A percentile compares a stretch with the other conserved stretches of the same genome.
These are phyloP conservation scores for Apiospora pterosperma DNA, from an alignment of 2,329 filamentous ascomycete species.

Conservation along the genomic window DNA sequence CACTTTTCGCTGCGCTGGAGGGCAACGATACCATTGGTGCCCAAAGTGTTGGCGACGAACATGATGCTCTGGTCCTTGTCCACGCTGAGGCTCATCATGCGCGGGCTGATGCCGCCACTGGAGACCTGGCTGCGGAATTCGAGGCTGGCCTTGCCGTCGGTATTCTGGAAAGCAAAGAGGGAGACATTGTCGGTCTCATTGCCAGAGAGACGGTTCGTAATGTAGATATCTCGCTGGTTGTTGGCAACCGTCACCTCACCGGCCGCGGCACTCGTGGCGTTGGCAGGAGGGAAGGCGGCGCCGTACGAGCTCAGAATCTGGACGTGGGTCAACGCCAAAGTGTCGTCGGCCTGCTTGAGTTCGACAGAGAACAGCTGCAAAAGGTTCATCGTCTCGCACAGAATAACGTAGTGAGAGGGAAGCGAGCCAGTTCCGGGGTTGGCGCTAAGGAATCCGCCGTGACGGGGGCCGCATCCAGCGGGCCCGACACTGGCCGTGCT, in stretches of 20 bases:
- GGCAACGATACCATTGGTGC: conserved; percentile 36
- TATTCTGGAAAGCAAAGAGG: conserved; percentile 35
- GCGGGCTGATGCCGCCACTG: conserved; percentile 31
- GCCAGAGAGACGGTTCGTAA: conserved; percentile 48
- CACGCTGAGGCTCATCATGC: conserved; percentile 42
- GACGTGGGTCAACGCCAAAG: conserved; percentile 31
- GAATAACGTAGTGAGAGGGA: conserved; percentile 44
- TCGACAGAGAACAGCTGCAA: conserved; percentile 39
- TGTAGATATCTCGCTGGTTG: conserved; percentile 43
- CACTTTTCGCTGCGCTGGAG: conserved; percentile 25
- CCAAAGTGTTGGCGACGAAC: conserved; percentile 46
- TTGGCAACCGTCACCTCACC: conserved; percentile 41
- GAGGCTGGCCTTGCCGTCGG: conserved; percentile 15
- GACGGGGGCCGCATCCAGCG: conserved; percentile 45
- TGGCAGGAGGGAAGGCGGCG: conserved; percentile 28
- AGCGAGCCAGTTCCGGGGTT: conserved; percentile 17
- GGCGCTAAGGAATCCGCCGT: conserved; percentile 44
- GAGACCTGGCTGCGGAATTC: conserved; percentile 19
- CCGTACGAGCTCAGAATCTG: conserved; percentile 41
- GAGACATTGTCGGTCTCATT: conserved; percentile 44
- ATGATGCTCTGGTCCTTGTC: conserved; percentile 28
- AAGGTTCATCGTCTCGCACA: conserved; percentile 43
- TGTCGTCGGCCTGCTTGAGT: conserved; percentile 30
- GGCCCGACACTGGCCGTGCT: conserved; percentile 30
- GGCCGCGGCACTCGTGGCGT: conserved; percentile 35